Base-by-base conservation (phyloP, 2,329 filamentous ascomycete species). In the Fusarium devonianum region DNA sequence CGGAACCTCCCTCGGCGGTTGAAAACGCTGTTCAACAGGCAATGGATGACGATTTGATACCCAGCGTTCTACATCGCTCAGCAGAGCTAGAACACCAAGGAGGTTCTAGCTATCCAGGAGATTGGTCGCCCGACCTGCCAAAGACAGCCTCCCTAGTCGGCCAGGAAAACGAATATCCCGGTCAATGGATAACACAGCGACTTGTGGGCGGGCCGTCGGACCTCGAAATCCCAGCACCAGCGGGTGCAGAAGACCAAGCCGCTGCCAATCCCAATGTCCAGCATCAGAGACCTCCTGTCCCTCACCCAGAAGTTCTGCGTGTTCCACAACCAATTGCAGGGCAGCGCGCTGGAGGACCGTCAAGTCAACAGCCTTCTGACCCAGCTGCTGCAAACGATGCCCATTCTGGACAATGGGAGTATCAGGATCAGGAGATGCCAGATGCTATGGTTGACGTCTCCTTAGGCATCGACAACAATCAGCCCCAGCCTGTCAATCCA, bases 1-100 rank as follows among this genome's bases (percentile, higher is more conserved):
- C n/a, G n/a, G 11, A 25, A 8, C 32, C 36, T 17, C 8, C n/a
- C n/a, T n/a, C n/a, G 7, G 13, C 47, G 1, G 23, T 21, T 8
- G 8, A 12, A 7, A 16, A 19, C 21, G 16, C 37, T 32, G 11
- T 33, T n/a, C 29, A 42, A 8, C 47, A 56, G 26, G 40, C 30
- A 2, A 37, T 48, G 7, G 21, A 19, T 21, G 22, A 43, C 22
- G 40, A 35, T 7, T 23, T 36, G 7, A 11, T 43, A 10, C 40
- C 30, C 21, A 28, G 14, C 14, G 11, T 23, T n/a, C n/a, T 23
- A 7, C 6, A 23, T 23, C 6, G 22, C 6, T n/a, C n/a, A n/a
- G n/a, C n/a, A n/a, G n/a, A n/a, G n/a, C n/a, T n/a, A n/a, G n/a
- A n/a, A n/a, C n/a, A n/a, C n/a, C n/a, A n/a, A n/a, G n/a, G n/a